Percentiles rank a stretch among this genome's conserved stretches.
Evolutionary conservation across 768 basidiomycete genomes (phyloP).

Genomic region (Rhodotorula diobovata): DNA sequence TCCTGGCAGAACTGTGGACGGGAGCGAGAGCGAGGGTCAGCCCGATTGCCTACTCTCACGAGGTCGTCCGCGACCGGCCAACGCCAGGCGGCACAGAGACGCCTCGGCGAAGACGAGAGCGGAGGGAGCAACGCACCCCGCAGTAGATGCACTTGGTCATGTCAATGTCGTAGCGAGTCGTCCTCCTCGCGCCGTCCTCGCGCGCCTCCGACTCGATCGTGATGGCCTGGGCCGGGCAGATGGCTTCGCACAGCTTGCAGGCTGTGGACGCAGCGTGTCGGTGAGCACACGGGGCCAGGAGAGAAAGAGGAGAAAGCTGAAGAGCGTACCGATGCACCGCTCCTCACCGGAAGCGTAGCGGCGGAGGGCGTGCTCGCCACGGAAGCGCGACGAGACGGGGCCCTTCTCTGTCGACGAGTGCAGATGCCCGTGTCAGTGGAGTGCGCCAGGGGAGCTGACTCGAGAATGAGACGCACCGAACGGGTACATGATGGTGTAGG

Average conservation of each 20-base stretch:
- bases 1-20: slow-evolving; percentile 77
- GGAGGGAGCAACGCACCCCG: slow-evolving; percentile 52
- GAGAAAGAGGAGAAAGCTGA: slow-evolving; percentile 28
- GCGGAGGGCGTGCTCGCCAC: slow-evolving; percentile 94
- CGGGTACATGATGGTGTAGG: slow-evolving; percentile 63
- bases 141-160: slow-evolving; percentile 99
- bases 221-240: slow-evolving; percentile 98
- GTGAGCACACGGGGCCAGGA: neutral
- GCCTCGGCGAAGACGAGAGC: neutral
- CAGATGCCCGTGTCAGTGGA: slow-evolving; percentile 48
- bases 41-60: neutral
- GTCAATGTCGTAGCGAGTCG: slow-evolving; percentile 98
- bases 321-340: slow-evolving; percentile 93
- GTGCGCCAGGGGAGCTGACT: too few relatives aligned
- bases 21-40: neutral
- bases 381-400: slow-evolving; percentile 92
- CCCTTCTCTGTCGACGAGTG: slow-evolving; percentile 87
- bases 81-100: neutral
- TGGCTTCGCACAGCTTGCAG: slow-evolving; percentile 98
- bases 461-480: slow-evolving; percentile 25
- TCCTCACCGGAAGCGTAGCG: slow-evolving; percentile 97
- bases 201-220: slow-evolving; percentile 98
- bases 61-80: too few relatives aligned
- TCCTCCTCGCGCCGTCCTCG: slow-evolving; percentile 88
- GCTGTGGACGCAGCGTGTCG: slow-evolving; percentile 55